phyloP scores from a whole-genome alignment of 2,329 filamentous ascomycete species.

The Monilinia vaccinii-corymbosi region DNA sequence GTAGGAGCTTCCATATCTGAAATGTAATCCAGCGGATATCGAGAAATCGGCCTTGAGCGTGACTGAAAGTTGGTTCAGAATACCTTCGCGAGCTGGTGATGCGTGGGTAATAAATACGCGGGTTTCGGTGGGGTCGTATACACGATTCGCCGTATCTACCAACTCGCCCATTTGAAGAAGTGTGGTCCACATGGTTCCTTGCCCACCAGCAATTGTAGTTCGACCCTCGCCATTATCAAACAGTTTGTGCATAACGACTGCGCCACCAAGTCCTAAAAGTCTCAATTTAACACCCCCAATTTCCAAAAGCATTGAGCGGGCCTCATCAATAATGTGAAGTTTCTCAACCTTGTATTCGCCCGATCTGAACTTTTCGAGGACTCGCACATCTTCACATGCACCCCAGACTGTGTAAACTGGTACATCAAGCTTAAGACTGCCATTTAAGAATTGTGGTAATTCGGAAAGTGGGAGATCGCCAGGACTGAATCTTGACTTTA shows the following conservation, averaged over 20 bases:
- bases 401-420: constrained; percentile 99
- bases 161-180: constrained; percentile 96
- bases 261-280: constrained; percentile 84
- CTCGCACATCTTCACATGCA: constrained; percentile 94
- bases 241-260: constrained; percentile 98
- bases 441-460: constrained; percentile 78
- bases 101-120: constrained; percentile 95
- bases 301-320: constrained; percentile 89
- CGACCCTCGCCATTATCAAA: constrained; percentile 98
- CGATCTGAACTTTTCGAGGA: constrained; percentile 93
- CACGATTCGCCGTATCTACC: constrained; percentile 93
- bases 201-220: constrained; percentile 95
- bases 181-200: constrained; percentile 99
- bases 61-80: constrained; percentile 94
- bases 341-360: constrained; percentile 97
- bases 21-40: constrained; percentile 92
- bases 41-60: constrained; percentile 98
- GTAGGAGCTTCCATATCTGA: constrained; percentile 97
- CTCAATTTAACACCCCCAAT: constrained; percentile 93
- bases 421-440: constrained; percentile 83
- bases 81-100: constrained; percentile 89
- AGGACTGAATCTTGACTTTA: constrained; percentile 77
- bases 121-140: constrained; percentile 97
- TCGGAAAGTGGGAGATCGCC: constrained; percentile 86
- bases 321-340: constrained; percentile 96